Percentiles rank a stretch among this genome's conserved stretches.
These are phyloP conservation scores for Rosa lucieae DNA, from an alignment of 306 rosid genomes.

Conservation along the genomic window DNA sequence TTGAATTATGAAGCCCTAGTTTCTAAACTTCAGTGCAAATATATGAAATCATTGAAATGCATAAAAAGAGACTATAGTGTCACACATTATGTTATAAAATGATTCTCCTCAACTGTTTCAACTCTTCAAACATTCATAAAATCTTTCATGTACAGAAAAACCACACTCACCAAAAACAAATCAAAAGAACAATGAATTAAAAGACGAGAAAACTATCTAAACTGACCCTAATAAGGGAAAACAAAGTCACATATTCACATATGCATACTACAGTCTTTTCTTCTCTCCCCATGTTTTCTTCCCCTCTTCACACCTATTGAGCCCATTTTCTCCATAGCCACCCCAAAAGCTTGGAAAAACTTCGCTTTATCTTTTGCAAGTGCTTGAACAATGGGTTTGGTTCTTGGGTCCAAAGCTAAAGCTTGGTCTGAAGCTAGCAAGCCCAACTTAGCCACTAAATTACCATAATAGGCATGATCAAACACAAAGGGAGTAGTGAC, in stretches of 20 bases:
- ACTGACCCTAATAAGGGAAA: neutral
- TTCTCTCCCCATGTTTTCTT: slow-evolving; percentile 65
- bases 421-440: slow-evolving; percentile 80
- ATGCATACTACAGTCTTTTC: slow-evolving; percentile 61
- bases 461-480: slow-evolving; percentile 81
- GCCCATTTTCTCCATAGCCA: slow-evolving; percentile 85
- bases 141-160: neutral
- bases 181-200: neutral
- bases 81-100: too few species aligned
- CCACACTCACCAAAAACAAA: neutral
- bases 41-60: too few species aligned
- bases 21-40: too few species aligned
- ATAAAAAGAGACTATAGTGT: too few species aligned
- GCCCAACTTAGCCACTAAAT: slow-evolving; percentile 65
- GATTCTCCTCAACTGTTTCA: too few species aligned
- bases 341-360: slow-evolving; percentile 72
- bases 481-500: slow-evolving; percentile 78
- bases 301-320: slow-evolving; percentile 66
- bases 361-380: slow-evolving; percentile 64
- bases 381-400: slow-evolving; percentile 51
- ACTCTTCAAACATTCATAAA: neutral
- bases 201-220: neutral
- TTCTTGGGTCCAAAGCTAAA: slow-evolving; percentile 59
- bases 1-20: too few species aligned
- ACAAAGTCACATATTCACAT: slow-evolving; percentile 5